Base-by-base conservation (phyloP, 2,329 filamentous ascomycete genomes). In the Penicillium sp. region DNA sequence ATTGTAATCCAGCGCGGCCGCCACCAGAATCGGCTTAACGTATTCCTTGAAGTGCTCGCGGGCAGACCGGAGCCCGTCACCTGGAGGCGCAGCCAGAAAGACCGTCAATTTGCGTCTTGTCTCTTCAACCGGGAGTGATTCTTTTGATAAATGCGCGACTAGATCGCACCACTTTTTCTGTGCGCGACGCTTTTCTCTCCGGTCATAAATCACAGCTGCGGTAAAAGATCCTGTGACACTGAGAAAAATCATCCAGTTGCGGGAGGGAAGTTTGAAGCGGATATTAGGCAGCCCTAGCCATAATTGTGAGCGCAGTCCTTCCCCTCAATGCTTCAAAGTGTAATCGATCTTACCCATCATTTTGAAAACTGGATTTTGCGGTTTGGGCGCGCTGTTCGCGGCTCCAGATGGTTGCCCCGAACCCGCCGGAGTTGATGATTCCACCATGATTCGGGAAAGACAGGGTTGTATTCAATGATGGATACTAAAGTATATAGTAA, bases 211-310 rank as follows among this genome's bases (percentile, higher is more conserved):
- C 60, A 98, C 85, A 56, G 92, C 91, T 17, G 87, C 88, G 6
- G 91, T 88, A 74, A 97, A 90, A 51, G 91, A 87, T 57, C 89
- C 89, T 11, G 90, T 90, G 59, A 98, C 77, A 51, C 90, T 84
- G 78, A 93, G 88, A 81, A 99, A 99, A 72, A 99, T 97, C 80
- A 95, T 88, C 95, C 95, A 99, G 77, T 98, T 98, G 64, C 95
- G 91, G 19, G 94, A 98, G 7, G 95, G 95, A 19, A 99, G 87
- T 78, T 88, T 92, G 70, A 89, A 85, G 63, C 91, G 90, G 64
- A 97, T 86, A 68, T 90, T 91, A 55, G 94, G 94, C 62, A 99
- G 82, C 61, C 94, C 94, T 90, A 61, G 23, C 7, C 8, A 41
- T 60, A 45, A 45, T 3, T 8, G 23, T 50, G 17, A 58, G 55